Conservation (phyloP, 169 alveolate genomes). For the Theileria parva region DNA sequence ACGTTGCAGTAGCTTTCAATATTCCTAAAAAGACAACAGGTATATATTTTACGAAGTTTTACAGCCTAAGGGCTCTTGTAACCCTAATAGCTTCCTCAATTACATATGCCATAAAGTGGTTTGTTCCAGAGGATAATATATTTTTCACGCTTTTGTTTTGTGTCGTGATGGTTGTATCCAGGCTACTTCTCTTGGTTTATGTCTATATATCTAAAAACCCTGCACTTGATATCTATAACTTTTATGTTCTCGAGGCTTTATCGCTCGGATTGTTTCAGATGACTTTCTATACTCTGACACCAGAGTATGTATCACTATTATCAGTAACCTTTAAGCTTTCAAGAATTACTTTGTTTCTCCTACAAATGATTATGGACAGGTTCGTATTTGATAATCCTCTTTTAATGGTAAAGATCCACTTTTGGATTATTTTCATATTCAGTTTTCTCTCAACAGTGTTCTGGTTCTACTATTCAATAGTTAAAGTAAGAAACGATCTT, state of each 20-base stretch:
- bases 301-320: constrained; percentile 29
- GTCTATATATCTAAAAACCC: constrained; percentile 1
- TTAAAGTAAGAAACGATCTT: not conserved
- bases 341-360: constrained; percentile 4
- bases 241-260: constrained; percentile 21
- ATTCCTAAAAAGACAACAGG: constrained; percentile 38
- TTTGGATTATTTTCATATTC: not conserved
- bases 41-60: constrained; percentile 35
- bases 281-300: constrained; percentile 41
- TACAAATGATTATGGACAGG: constrained; percentile 42
- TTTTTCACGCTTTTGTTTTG: not conserved
- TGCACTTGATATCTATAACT: constrained; percentile 11
- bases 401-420: constrained; percentile 14
- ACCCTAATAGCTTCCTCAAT: constrained; percentile 11
- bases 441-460: constrained; percentile 1
- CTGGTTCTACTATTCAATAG: constrained; percentile 16
- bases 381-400: constrained; percentile 14
- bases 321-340: constrained; percentile 24
- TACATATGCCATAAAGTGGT: constrained; percentile 11
- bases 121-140: constrained; percentile 12
- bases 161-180: constrained; percentile 3
- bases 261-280: constrained; percentile 28
- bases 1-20: constrained; percentile 36
- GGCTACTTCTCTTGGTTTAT: constrained; percentile 4
- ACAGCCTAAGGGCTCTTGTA: constrained; percentile 26